Evolutionary conservation across 2,329 filamentous ascomycete genomes (phyloP).

Genomic region (Ophiostoma perfectum): DNA sequence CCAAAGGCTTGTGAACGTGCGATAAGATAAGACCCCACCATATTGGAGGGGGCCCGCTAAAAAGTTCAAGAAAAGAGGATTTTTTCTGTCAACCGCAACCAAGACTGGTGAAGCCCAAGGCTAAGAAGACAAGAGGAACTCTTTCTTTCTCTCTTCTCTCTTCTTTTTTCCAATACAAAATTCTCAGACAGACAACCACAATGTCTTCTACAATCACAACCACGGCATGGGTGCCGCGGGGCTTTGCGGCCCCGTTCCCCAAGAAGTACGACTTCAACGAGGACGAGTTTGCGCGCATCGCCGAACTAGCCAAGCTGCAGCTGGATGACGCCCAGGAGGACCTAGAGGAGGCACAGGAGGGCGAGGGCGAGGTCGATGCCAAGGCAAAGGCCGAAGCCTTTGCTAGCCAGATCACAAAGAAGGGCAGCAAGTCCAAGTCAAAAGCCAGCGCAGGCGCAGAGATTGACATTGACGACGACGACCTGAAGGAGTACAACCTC

Average conservation of each 20-base stretch:
- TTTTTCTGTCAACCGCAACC: slow-evolving; percentile 25
- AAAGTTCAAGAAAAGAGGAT: slow-evolving; percentile 32
- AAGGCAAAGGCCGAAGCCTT: slow-evolving; percentile 21
- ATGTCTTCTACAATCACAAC: slow-evolving; percentile 58
- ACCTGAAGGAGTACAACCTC: slow-evolving; percentile 91
- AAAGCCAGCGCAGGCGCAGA: slow-evolving; percentile 26
- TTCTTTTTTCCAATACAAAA: neutral
- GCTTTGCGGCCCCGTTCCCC: slow-evolving; percentile 70
- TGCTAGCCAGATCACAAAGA: slow-evolving; percentile 24
- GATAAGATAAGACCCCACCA: slow-evolving; percentile 37
- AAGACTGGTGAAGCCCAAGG: neutral
- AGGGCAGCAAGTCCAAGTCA: slow-evolving; percentile 29
- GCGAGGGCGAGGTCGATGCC: slow-evolving; percentile 24
- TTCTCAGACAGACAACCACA: neutral
- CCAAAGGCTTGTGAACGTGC: neutral
- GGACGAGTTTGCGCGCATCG: slow-evolving; percentile 69
- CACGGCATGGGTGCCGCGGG: slow-evolving; percentile 69
- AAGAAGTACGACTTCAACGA: slow-evolving; percentile 71
- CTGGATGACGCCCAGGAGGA: slow-evolving; percentile 90
- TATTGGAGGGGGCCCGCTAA: slow-evolving; percentile 29
- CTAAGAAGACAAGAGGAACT: neutral
- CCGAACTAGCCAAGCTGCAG: slow-evolving; percentile 67
- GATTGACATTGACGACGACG: slow-evolving; percentile 63
- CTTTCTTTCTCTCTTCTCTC: slow-evolving; percentile 12
- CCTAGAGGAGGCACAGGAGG: slow-evolving; percentile 60